Evolutionary conservation across 257 asterid genomes (phyloP), one percentile per base, ranked within the genome.

Genomic region (Hygrophila difformis): DNA sequence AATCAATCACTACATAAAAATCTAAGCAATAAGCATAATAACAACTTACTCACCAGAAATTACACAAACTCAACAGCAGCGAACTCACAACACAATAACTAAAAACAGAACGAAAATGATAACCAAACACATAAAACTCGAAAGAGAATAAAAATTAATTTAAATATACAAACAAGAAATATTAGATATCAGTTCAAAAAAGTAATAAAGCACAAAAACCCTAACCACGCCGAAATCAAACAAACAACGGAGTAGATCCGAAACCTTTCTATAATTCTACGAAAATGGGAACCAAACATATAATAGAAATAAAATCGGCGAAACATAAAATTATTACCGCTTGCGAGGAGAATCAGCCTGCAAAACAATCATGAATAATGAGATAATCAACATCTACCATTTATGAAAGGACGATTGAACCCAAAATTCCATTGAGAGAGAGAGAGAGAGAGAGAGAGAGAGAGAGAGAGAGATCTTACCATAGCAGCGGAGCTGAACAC

Each of bases 331-430:
- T 4, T 5, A 24, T 18, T 56, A 80, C 95, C 93, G 74, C 72
- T 65, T 77, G 47, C 80, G 76, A 62, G 93, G 95, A 66, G 93
- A 80, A 59, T 80, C 88, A 41, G 84, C 93, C 93, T 84, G 83
- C 77, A 58, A 72, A 67, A 47, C 10, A 51, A 47, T 13, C 28
- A 18, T 18, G 22, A 49, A 24, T 16, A 44, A 47, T 21, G 39
- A 15, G 26, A 41, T 28, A 5, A 48, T 31, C 54, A 53, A 46
- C 17, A 45, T 12, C 18, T 16, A 52, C 8, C 53, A 48, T 26
- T n/a, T 36, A 18, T 6, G 38, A 16, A 15, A 26, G 26, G n/a
- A 10, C 23, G 26, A n/a, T 13, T 36, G 11, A 43, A 39, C 28
- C 8, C 17, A 12, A 44, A 8, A 19, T 15, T 12, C 23, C 59